Conservation (phyloP, 108 stramenopile genomes). For the Cyclotella kingstonii region DNA sequence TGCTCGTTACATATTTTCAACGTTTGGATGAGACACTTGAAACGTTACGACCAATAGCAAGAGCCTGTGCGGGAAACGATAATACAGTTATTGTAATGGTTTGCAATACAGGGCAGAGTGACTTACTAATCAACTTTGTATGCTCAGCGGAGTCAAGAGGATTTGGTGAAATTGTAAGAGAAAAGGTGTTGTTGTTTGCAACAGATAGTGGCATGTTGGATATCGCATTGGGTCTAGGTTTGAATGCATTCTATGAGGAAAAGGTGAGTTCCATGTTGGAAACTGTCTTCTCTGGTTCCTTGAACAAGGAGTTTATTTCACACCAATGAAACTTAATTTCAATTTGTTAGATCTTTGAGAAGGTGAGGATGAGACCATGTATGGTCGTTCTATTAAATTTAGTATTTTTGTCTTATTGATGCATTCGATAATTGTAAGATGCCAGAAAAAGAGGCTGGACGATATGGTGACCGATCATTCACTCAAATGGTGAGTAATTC, state of each 20-base stretch:
- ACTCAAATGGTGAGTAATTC: constrained; percentile 42
- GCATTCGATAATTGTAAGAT: constrained; percentile 1
- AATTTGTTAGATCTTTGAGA: constrained; percentile 5
- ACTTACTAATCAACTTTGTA: constrained; percentile 49
- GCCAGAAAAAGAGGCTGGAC: constrained; percentile 46
- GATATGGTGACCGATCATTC: constrained; percentile 55
- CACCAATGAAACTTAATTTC: too few relatives aligned
- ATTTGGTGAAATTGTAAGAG: constrained; percentile 35
- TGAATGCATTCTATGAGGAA: constrained; percentile 49
- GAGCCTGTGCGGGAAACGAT: constrained; percentile 46
- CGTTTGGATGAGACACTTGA: constrained; percentile 45
- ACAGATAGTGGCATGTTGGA: constrained; percentile 49
- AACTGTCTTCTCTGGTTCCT: background rate
- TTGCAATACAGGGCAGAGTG: constrained; percentile 47
- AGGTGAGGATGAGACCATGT: background rate
- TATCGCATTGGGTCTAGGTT: constrained; percentile 42
- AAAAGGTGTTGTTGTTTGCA: constrained; percentile 50
- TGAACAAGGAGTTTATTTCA: too few relatives aligned
- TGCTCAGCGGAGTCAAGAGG: constrained; percentile 48
- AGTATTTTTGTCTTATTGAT: constrained; percentile 12
- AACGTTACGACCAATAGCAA: constrained; percentile 53
- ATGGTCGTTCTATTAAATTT: background rate
- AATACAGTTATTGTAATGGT: constrained; percentile 57
- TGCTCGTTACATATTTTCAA: constrained; percentile 53
- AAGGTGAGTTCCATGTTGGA: constrained; percentile 11